Evolutionary conservation across 208 protist genomes (phyloP).

Genomic region (Trypanosoma melophagium): DNA sequence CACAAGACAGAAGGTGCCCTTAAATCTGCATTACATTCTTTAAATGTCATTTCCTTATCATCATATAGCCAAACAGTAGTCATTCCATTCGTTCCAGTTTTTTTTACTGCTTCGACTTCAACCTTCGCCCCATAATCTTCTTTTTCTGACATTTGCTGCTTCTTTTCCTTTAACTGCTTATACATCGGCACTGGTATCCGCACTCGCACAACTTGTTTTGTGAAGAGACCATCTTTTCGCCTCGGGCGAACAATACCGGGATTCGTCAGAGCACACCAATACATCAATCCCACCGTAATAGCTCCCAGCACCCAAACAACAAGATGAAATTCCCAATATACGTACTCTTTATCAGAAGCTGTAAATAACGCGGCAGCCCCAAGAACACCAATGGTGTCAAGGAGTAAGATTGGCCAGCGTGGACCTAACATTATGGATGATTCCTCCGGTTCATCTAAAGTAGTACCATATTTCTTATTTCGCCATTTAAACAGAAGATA

Average conservation of each 20-base stretch:
- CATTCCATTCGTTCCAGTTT: not conserved
- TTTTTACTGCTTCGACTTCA: not conserved
- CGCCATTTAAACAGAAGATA: not conserved
- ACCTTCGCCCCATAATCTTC: conserved; percentile 1
- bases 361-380: conserved; percentile 31
- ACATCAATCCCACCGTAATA: not conserved
- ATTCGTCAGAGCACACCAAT: conserved; percentile 40
- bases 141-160: no score
- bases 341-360: conserved; percentile 1
- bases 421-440: conserved; percentile 5
- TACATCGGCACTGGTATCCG: conserved; percentile 46
- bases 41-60: not conserved
- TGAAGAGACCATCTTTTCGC: conserved; percentile 27
- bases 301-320: conserved; percentile 20
- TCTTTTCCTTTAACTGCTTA: conserved; percentile 35
- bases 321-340: conserved; percentile 31
- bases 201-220: conserved; percentile 27
- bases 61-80: not conserved
- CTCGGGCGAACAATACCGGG: conserved; percentile 48
- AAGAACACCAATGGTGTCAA: conserved; percentile 4
- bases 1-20: not conserved
- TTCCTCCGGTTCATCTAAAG: not conserved
- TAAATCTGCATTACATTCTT: not conserved
- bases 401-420: not conserved
- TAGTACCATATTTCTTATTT: not conserved